Conservation (phyloP, 371 early-diverging fungal genomes). For the Mucor saturninus region DNA sequence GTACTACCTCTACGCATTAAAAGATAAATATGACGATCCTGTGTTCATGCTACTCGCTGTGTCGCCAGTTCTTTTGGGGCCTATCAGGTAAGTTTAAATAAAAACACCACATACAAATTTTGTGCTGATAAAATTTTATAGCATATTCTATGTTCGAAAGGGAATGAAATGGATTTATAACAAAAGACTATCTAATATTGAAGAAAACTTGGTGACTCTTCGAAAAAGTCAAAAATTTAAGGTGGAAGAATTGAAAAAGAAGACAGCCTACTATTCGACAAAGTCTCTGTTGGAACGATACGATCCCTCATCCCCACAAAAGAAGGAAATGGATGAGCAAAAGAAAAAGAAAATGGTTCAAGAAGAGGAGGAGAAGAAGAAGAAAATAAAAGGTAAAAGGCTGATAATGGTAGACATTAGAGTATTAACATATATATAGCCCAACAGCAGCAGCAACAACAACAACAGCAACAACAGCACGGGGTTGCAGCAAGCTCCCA, state of each 20-base stretch:
- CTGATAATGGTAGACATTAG: not conserved
- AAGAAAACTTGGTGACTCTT: conserved; percentile 49
- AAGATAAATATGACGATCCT: conserved; percentile 8
- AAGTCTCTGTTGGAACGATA: conserved; percentile 89
- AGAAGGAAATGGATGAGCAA: conserved; percentile 18
- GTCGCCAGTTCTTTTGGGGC: conserved; percentile 2
- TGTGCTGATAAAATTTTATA: conserved; percentile 29
- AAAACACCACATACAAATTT: conserved; percentile 31
- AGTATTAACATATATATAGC: not conserved
- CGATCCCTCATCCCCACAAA: conserved; percentile 46
- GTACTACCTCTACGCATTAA: conserved; percentile 32
- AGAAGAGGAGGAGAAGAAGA: conserved; percentile 7
- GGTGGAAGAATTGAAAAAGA: conserved; percentile 87
- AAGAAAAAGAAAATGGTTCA: conserved; percentile 1
- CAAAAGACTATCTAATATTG: conserved; percentile 59
- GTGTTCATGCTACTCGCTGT: not conserved
- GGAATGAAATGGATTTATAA: conserved; percentile 54
- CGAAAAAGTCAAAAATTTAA: conserved; percentile 61
- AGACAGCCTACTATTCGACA: conserved; percentile 85
- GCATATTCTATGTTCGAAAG: conserved; percentile 54
- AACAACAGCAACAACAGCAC: too few relatives aligned
- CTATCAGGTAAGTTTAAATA: conserved; percentile 33
- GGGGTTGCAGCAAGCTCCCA: too few relatives aligned
- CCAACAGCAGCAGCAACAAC: too few relatives aligned
- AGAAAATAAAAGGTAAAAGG: conserved; percentile 4